Base-by-base conservation (phyloP, 1,284 basidiomycete genomes). In the Heterobasidion annosum region DNA sequence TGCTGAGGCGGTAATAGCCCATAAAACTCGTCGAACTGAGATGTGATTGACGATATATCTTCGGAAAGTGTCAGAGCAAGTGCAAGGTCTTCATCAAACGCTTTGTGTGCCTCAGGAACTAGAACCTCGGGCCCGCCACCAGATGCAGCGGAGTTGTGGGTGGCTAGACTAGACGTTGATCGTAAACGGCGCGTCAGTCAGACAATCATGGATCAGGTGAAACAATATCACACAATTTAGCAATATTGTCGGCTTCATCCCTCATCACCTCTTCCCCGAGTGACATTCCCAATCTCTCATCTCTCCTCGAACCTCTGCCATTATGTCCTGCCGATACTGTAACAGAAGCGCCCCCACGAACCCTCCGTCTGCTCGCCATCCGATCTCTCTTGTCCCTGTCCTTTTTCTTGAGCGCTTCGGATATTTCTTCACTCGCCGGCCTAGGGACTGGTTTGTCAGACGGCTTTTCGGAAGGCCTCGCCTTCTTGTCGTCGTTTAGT, bases 1-100 rank as follows among this genome's bases (percentile, higher is more conserved):
- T 96, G 83, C 60, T 90, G 84, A 0, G 90, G 84, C 2, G 79
- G 70, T 25, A 98, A 68, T 12, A 99, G 68, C 0, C 95, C 95
- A 61, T 93, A 99, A 61, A 87, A 78, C 8, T 77, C 73, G 59
- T 95, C 85, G 63, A 91, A 93, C 51, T 90, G 83, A 8, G 61
- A 56, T 8, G n/a, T 70, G 64, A 64, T 51, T 9, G 50, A 53
- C 10, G 55, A 43, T 56, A 12, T 35, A n/a, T 47, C 62, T 60
- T 32, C 52, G 43, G 57, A 58, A 18, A 59, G 34, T 7, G 60
- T 56, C 33, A 64, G 48, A 10, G 63, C 50, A 10, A 58, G 53
- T 0, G 61, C 60, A 18, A 63, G 52, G 16, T 64, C 64, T 35
- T 58, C 59, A 54, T 70, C 72, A 18, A 75, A 34, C 5, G 55